Conservation (phyloP, 768 basidiomycete species). For the Trametes villosa region DNA sequence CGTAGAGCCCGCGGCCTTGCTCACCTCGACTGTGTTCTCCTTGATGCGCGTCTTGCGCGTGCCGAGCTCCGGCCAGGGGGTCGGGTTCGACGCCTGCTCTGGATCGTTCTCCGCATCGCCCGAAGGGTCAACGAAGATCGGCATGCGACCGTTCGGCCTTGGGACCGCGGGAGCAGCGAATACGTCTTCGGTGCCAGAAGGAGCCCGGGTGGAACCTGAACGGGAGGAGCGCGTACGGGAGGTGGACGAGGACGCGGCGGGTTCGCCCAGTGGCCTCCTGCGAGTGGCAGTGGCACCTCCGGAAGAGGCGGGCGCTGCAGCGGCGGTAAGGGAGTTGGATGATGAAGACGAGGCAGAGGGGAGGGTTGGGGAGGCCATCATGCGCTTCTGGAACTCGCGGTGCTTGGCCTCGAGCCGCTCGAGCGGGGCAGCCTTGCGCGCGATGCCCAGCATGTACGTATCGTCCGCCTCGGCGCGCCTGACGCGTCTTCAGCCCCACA, state of each 20-base stretch:
- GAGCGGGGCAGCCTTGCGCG: conserved; percentile 77
- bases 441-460: conserved; percentile 86
- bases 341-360: conserved; percentile 34
- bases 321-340: conserved; percentile 23
- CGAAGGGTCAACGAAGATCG: conserved; percentile 74
- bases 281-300: conserved; percentile 40
- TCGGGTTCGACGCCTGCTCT: conserved; percentile 39
- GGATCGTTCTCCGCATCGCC: conserved; percentile 44
- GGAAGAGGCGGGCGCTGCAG: conserved; percentile 39
- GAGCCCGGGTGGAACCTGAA: conserved; percentile 34
- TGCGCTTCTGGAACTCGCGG: conserved; percentile 88
- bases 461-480: conserved; percentile 91
- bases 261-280: conserved; percentile 51
- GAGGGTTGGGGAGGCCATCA: conserved; percentile 62
- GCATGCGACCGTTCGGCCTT: conserved; percentile 60
- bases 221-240: conserved; percentile 25
- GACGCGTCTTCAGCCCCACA: conserved; percentile 16
- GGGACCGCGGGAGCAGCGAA: conserved; percentile 39
- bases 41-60: conserved; percentile 79
- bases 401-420: conserved; percentile 80
- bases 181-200: conserved; percentile 33
- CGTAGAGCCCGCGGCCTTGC: conserved; percentile 69
- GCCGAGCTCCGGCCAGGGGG: conserved; percentile 73
- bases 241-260: conserved; percentile 42
- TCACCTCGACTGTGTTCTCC: conserved; percentile 74